These are phyloP conservation scores for Salix brachista DNA, from an alignment of 345 rosid genomes.

Conservation along the genomic window DNA sequence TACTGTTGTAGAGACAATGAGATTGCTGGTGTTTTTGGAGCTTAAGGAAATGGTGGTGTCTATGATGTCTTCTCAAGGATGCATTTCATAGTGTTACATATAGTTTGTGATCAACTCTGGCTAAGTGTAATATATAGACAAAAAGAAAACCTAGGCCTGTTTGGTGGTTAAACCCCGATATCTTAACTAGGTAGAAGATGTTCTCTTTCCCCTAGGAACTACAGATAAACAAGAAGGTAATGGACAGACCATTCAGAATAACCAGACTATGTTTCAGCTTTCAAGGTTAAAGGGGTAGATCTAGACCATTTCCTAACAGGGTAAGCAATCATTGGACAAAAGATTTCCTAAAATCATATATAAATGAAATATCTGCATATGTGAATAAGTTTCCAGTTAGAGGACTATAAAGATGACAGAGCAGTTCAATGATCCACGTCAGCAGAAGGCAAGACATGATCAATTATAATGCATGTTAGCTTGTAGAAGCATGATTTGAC, in stretches of 20 bases:
- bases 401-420: slow-evolving; percentile 4
- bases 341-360: neutral
- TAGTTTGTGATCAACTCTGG: slow-evolving; percentile 6
- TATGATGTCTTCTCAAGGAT: slow-evolving; percentile 4
- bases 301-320: slow-evolving; percentile 1
- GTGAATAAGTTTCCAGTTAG: neutral
- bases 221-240: neutral
- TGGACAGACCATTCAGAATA: neutral
- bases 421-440: neutral
- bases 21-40: neutral
- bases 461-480: slow-evolving; percentile 3
- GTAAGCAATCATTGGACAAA: slow-evolving; percentile 2
- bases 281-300: slow-evolving; percentile 10
- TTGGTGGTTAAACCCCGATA: neutral
- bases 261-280: neutral
- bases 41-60: neutral
- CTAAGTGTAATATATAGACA: slow-evolving; percentile 13
- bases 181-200: slow-evolving; percentile 1
- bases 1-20: slow-evolving; percentile 1
- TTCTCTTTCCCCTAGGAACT: neutral
- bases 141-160: neutral
- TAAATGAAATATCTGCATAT: neutral
- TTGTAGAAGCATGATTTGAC: slow-evolving; percentile 13
- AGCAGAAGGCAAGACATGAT: slow-evolving; percentile 10
- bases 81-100: slow-evolving; percentile 5